Evolutionary conservation across 768 basidiomycete genomes (phyloP), one percentile per base, ranked within the genome.

Genomic region (Kwoniella heveanensis): DNA sequence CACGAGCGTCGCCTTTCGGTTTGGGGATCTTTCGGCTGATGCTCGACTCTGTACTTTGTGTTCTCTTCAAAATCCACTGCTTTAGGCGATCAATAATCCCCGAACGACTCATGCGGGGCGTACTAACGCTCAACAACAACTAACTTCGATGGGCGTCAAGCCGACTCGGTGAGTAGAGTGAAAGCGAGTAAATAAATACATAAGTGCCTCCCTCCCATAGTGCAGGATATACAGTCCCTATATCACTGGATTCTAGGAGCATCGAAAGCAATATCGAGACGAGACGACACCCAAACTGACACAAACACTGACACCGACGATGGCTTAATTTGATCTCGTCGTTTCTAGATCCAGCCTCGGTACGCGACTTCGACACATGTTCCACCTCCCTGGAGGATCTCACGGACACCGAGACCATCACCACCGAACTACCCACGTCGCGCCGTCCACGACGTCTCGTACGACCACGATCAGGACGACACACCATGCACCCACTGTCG

Each of bases 21-120:
- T 8, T 19, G 46, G 22, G 7, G n/a, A n/a, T n/a, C 46, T 7
- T 5, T 36, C 7, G 13, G 32, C 32, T 36, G 32, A 36, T 36
- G 32, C 6, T 36, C 6, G 13, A 19, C 7, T 59, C 29, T 32
- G 8, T 15, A 48, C 9, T 15, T 49, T 3, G 7, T 49, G 9
- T 21, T 29, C 21, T 54, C 36, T 10, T 25, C 36, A 32, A n/a
- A n/a, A n/a, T n/a, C n/a, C n/a, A n/a, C n/a, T 53, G 37, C 21
- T 24, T n/a, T 48, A 71, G 70, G 66, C 70, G 0, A 66, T 71
- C 53, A 68, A 71, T 22, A 71, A 68, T 27, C 70, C 70, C 17
- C 64, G 70, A 17, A 71, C 70, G 12, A 71, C 70, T 24, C 55
- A 60, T 39, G 51, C 50, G 12, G 70, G 70, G 1, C 57, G 67